Base-by-base conservation (phyloP, 257 asterid genomes). In the Petunia secreta region DNA sequence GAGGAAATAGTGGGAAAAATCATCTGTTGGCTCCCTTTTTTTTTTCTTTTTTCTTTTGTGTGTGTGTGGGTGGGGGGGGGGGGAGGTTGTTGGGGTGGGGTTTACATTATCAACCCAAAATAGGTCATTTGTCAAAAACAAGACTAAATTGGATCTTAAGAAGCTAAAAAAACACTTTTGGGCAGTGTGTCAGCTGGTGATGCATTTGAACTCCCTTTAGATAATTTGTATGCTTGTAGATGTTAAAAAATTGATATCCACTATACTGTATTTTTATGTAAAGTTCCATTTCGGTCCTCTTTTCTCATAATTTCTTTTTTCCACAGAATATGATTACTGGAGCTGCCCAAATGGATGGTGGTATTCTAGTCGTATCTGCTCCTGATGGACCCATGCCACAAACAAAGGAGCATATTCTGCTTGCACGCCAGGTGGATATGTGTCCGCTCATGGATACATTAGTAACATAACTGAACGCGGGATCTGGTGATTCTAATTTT, bases 301-400 rank as follows among this genome's bases (percentile, higher is more conserved):
- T 34, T 36, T 13, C 1, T 73, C 78, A 34, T 73, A 34, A 52
- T 2, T 73, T 73, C 63, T 73, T 73, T 44, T 25, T 36, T 50
- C 62, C 78, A 50, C 86, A 96, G 99, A 96, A 96, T 87, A 96
- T 96, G 99, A 96, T 96, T 85, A 96, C 99, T 78, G 98, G 99
- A 78, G 99, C 99, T 87, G 98, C 99, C 77, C 99, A 96, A 85
- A 96, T 96, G 98, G 99, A 96, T 83, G 99, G 99, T 9, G 98
- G 99, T 63, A 96, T 96, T 84, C 91, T 96, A 79, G 98, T 96
- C 58, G 99, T 96, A 68, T 94, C 99, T 87, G 98, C 94, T 69
- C 99, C 99, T 2, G 99, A 96, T 62, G 99, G 99, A 75, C 99
- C 99, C 62, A 96, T 96, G 99, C 99, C 99, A 40, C 99, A 96